phyloP scores from a whole-genome alignment of 2,329 filamentous ascomycete species.

The Talaromyces sp. region DNA sequence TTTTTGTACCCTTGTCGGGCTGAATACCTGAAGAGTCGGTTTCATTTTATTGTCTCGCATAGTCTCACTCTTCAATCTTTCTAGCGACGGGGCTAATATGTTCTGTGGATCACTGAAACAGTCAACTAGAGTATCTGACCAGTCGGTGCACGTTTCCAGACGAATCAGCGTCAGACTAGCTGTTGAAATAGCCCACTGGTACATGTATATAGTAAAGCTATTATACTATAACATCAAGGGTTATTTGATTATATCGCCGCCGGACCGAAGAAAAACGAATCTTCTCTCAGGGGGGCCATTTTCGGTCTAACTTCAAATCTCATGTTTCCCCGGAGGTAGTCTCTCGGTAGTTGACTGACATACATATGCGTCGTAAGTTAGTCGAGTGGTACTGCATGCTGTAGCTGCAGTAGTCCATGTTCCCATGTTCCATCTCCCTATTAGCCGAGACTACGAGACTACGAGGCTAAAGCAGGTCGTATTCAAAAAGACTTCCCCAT shows the following conservation, averaged over 20 bases:
- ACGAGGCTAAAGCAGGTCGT: not conserved
- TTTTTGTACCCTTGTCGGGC: not conserved
- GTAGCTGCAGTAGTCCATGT: not conserved
- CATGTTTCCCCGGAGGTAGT: not conserved
- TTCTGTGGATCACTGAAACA: not conserved
- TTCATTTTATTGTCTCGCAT: not conserved
- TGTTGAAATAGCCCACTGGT: too few species aligned
- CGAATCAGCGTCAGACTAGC: not conserved
- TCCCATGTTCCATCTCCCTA: not conserved
- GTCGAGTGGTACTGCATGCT: not conserved
- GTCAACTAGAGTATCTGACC: not conserved
- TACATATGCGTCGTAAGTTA: not conserved
- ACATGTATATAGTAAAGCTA: not conserved
- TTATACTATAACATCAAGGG: not conserved
- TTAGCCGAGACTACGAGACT: not conserved
- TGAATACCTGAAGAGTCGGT: not conserved
- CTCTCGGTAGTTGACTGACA: not conserved
- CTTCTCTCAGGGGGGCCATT: not conserved
- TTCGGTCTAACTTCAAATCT: not conserved
- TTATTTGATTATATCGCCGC: not conserved
- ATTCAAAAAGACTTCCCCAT: not conserved
- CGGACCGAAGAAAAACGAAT: not conserved
- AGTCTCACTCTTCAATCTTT: too few species aligned
- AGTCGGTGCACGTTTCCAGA: not conserved
- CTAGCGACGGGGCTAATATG: not conserved